Evolutionary conservation across 208 protist species (phyloP), one percentile per base, ranked within the genome.

Genomic region (Leishmania lainsoni): DNA sequence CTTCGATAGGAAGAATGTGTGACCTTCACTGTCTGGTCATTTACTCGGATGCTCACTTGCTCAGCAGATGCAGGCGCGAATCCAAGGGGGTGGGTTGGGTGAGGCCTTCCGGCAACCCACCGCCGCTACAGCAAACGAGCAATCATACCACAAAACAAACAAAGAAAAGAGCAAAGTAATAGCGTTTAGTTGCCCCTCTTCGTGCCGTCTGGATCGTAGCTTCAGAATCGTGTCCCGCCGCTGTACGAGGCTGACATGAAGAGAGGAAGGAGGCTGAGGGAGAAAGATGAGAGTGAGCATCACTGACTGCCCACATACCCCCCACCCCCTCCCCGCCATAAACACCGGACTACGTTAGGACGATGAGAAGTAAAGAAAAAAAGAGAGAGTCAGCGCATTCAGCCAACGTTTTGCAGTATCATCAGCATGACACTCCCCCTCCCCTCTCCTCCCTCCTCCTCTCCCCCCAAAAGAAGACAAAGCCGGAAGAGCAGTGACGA

Each of bases 131-230:
- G 20, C 48, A 75, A 58, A 26, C 48, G 26, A 45, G 79, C 42
- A 45, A 45, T 45, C 42, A 45, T 45, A 45, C 42, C 42, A 45
- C 42, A 0, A 51, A 59, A 69, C 29, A 35, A 56, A 78, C 49
- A 72, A 72, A 65, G 49, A 86, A 20, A 80, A 82, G 66, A 68
- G 73, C 17, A 83, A 79, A 69, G 42, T 8, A 51, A 58, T 10
- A 14, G 14, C 49, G 2, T 58, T 42, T 3, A 29, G 10, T 29
- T 75, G 5, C 1, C 58, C 35, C 54, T 35, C 42, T 51, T 1
- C 29, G 48, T 42, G 29, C 16, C 35, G 66, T 22, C 29, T 9
- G 45, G 66, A 42, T 71, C 17, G 4, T 3, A 71, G 66, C 66
- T 20, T 71, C 22, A 39, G 39, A n/a, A 71, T 71, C 66, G 66